Evolutionary conservation across 1,284 basidiomycete species (phyloP), one percentile per base, ranked within the genome.

Genomic region (Chalciporus sp.): DNA sequence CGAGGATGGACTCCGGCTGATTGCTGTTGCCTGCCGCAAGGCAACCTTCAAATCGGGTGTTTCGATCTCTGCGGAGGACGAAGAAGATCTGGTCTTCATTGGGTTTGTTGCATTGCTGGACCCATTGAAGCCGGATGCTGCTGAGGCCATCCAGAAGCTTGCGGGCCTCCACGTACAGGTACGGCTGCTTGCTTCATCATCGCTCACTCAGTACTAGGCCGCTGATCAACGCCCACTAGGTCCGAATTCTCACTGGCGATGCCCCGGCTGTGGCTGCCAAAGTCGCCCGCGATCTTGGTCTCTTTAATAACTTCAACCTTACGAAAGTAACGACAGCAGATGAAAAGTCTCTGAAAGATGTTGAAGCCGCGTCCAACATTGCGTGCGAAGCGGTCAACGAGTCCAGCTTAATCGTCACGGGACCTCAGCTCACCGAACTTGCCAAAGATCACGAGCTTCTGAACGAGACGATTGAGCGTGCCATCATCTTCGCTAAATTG

Each of bases 221-320:
- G 23, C 23, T 67, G 23, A 58, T 19, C 3, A 23, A 40, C 20
- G 28, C 35, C 10, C 39, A 14, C 7, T n/a, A 67, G 66, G 66
- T 67, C 10, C 66, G 66, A 42, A 68, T 68, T 52, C 69, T 68
- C 19, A 68, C 66, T 1, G 66, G 66, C 37, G 66, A 68, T 39
- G 63, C 40, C 12, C 67, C 66, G 17, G 70, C 69, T 2, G 66
- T 68, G 4, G 66, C 66, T 46, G 69, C 69, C 46, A 72, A 68
- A 49, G 70, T 71, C 35, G 66, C 66, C 9, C 66, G 69, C 42
- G 66, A 68, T 39, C 70, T 68, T 42, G 66, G 66, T 27, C 58
- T 68, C 44, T 69, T 72, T 47, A 55, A 53, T 26, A 14, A 58
- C 19, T 5, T 58, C 47, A 67, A 67, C 40, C 49, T 62, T 27